Evolutionary conservation across 768 basidiomycete species (phyloP).

Genomic region (Mycena indigotica): DNA sequence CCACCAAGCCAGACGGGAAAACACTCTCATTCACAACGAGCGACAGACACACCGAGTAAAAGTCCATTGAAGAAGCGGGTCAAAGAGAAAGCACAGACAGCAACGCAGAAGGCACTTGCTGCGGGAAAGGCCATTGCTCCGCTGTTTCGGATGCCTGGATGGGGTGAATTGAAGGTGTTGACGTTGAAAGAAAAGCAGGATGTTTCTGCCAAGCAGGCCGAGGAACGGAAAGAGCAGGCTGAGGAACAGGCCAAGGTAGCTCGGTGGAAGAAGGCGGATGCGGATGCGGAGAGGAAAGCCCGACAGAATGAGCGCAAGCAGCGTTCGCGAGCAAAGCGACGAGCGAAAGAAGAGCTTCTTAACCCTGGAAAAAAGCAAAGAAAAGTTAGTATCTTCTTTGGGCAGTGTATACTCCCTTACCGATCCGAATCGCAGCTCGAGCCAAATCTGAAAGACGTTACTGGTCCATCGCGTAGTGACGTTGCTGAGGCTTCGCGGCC

Average conservation of each 20-base stretch:
- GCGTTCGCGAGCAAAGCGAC: conserved; percentile 28
- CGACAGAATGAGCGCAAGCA: conserved; percentile 14
- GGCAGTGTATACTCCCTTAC: no score
- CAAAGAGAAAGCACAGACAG: neutral
- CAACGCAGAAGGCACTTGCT: conserved; percentile 3
- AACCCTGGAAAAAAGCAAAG: no score
- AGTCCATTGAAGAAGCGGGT: conserved; percentile 11
- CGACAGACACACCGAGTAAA: neutral
- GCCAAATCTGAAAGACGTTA: no score
- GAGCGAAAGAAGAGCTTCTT: no score
- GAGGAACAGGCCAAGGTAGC: neutral
- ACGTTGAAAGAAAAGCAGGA: conserved; percentile 6
- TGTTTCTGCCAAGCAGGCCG: conserved; percentile 1
- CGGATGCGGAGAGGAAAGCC: conserved; percentile 2
- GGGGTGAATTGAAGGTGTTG: conserved; percentile 11
- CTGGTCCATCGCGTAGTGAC: no score
- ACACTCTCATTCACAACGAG: conserved; percentile 5
- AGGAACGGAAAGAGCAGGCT: conserved; percentile 1
- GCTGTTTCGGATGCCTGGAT: conserved; percentile 4
- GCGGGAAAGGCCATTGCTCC: neutral
- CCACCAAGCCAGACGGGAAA: neutral
- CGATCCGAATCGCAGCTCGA: no score
- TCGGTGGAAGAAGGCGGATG: neutral
- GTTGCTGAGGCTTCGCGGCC: no score
- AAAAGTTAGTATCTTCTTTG: no score